Base-by-base conservation (phyloP, 2,329 filamentous ascomycete genomes). In the Sporothrix schenckii region DNA sequence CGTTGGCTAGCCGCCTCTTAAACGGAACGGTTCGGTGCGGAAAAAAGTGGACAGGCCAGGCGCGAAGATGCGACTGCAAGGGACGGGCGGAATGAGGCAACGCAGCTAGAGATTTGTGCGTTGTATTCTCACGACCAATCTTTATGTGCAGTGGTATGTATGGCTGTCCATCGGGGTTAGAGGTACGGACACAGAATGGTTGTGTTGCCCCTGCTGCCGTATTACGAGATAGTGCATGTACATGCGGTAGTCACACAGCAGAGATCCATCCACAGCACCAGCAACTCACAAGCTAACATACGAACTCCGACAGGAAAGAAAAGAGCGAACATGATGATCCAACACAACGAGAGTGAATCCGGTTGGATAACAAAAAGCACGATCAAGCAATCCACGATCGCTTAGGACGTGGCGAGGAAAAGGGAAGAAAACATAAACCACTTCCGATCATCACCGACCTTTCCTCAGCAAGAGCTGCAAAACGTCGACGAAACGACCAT, bases 1-100 rank as follows among this genome's bases (percentile, higher is more conserved):
- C 54, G 49, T 50, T 68, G 58, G 66, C 66, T 52, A 39, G 69
- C 60, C 54, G 50, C 47, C 49, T 66, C 61, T 66, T 30, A 44
- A 52, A 53, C 70, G 68, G 70, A 56, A 71, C 72, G 72, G 72
- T 73, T 70, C 72, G 70, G 72, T 70, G 72, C 72, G 72, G 70
- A 60, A 72, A 72, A 72, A 72, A 72, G 69, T 56, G 66, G 66
- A 52, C 50, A 61, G 53, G 53, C 39, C 44, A 67, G 24, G 47
- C 44, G 39, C 58, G 21, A 63, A 39, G 21, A 24, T 66, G 63
- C 63, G 47, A 66, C 47, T 7, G 63, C 50, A 65, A 27, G 44
- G 47, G 27, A 30, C 50, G 34, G 34, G 14, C 30, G 41, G 11
- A 14, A 54, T 56, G 65, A 52, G 27, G 61, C 13, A 50, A 50